Evolutionary conservation across 768 basidiomycete species (phyloP).

Genomic region (Boletus reticulatus): DNA sequence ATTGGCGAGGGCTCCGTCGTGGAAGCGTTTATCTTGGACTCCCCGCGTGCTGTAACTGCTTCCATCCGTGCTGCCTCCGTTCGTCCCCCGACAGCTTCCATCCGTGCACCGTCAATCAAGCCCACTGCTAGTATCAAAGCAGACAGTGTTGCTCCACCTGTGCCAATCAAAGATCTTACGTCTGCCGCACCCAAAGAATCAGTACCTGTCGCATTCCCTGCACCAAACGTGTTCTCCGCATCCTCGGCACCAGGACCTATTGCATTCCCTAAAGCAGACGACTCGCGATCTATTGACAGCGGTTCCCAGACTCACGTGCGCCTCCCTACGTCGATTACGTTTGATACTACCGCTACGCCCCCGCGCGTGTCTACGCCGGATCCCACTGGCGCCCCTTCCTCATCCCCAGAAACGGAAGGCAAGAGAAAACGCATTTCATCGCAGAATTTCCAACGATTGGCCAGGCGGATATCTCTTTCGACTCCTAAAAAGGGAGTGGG

Average conservation of each 20-base stretch:
- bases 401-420: conserved; percentile 63
- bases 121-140: conserved; percentile 21
- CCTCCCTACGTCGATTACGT: conserved; percentile 49
- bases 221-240: conserved; percentile 35
- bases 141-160: conserved; percentile 26
- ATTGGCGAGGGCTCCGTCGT: conserved; percentile 21
- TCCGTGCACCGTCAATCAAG: conserved; percentile 22
- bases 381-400: conserved; percentile 51
- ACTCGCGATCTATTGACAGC: conserved; percentile 29
- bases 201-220: conserved; percentile 8
- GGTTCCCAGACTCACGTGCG: conserved; percentile 26
- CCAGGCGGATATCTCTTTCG: conserved; percentile 65
- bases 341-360: conserved; percentile 57
- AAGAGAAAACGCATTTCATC: conserved; percentile 81
- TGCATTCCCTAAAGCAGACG: conserved; percentile 43
- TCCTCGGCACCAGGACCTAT: conserved; percentile 34
- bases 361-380: conserved; percentile 73
- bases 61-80: conserved; percentile 20
- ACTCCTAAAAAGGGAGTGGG: conserved; percentile 56
- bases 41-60: conserved; percentile 10
- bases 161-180: conserved; percentile 26
- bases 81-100: conserved; percentile 13
- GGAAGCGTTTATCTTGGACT: conserved; percentile 7
- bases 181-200: conserved; percentile 20
- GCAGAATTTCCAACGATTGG: conserved; percentile 83